phyloP scores from a whole-genome alignment of 2,329 filamentous ascomycete species.

The Fusarium euwallaceae region DNA sequence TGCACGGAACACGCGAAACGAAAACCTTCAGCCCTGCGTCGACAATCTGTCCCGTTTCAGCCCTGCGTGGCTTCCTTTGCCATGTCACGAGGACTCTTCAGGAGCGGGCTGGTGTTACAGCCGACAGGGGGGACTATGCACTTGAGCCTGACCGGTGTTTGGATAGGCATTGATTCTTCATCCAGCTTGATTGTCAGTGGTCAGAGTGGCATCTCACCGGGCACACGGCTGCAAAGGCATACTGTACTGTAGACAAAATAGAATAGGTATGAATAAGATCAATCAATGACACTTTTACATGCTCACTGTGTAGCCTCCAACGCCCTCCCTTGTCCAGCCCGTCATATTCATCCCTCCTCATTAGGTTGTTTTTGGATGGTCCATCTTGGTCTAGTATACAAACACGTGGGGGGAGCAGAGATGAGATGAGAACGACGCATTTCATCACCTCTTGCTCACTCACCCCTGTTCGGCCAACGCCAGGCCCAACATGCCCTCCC shows the following conservation, averaged over 20 bases:
- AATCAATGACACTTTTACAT: slow-evolving; percentile 20
- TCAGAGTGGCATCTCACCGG: neutral
- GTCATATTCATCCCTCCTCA: slow-evolving; percentile 28
- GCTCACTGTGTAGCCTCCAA: slow-evolving; percentile 23
- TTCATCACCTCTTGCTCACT: neutral
- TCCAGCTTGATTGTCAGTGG: neutral
- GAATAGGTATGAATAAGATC: slow-evolving; percentile 5
- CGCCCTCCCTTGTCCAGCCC: slow-evolving; percentile 12
- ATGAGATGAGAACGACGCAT: neutral
- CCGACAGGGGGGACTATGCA: neutral
- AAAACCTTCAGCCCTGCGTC: slow-evolving; percentile 31
- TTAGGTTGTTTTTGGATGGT: slow-evolving; percentile 32
- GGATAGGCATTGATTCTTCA: neutral
- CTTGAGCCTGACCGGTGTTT: neutral
- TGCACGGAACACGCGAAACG: slow-evolving; percentile 16
- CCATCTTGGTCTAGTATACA: slow-evolving; percentile 38
- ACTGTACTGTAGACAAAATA: neutral
- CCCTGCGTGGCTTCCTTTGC: slow-evolving; percentile 26
- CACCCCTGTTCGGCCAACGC: neutral
- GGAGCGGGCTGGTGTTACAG: neutral
- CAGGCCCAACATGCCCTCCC: slow-evolving; percentile 1
- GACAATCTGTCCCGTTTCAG: slow-evolving; percentile 11
- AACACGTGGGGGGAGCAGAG: neutral
- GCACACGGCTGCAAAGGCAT: neutral
- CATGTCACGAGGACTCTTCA: neutral